Evolutionary conservation across 108 stramenopile genomes (phyloP), one percentile per base, ranked within the genome.

Genomic region (Chaetoceros tenuissimus): DNA sequence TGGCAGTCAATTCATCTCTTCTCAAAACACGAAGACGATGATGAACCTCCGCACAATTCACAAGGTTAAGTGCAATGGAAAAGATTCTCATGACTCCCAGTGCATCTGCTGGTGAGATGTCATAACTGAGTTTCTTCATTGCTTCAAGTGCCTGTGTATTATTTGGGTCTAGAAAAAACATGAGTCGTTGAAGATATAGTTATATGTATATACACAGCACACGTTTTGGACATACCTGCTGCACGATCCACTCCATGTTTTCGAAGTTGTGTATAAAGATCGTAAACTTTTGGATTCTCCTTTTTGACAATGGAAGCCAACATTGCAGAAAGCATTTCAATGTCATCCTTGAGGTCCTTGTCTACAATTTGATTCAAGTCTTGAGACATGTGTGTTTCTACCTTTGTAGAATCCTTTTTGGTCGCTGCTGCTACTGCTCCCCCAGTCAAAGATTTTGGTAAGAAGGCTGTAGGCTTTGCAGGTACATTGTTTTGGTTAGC

Each of bases 31-130:
- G 78, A 48, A 85, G 69, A 24, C 86, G 72, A 63, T 92, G 87
- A 60, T 88, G 82, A n/a, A 83, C 82, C 64, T 92, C 91, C 28
- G 91, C 84, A 5, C 84, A 68, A 69, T 88, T 92, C 25, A 92
- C 84, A 24, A 92, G 55, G 49, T 82, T 80, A 28, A 92, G 67
- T 22, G 85, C 80, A 40, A 85, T 75, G 22, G 71, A 67, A 57
- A 92, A 80, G 29, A 66, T 72, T 28, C 87, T 76, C 66, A 73
- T 74, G 1, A 92, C 79, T n/a, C 80, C 84, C 56, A 88, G 58
- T 26, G 79, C 77, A 34, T 90, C 80, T 3, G 53, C 31, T 1
- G 84, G 78, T 13, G 66, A 34, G 24, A 90, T 70, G 18, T 73
- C 70, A 31, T 57, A 31, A 45, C 78, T 80, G 0, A 70, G 49